Evolutionary conservation across 495 filamentous ascomycete species (phyloP).

Genomic region (Lichina pygmaea): DNA sequence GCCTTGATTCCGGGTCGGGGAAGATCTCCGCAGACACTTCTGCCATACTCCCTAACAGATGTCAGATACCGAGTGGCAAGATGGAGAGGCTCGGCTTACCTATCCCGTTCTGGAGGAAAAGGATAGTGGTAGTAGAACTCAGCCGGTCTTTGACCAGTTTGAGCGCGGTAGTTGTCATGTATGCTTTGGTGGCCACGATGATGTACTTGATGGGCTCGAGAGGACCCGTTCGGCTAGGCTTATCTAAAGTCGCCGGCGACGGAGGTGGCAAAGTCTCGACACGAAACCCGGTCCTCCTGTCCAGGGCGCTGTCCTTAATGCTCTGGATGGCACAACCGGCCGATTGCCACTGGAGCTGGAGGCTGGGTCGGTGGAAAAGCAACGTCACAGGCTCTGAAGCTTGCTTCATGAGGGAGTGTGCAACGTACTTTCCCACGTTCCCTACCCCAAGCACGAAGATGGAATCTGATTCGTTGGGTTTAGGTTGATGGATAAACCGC

Average conservation of each 20-base stretch:
- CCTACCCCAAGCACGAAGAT: slow-evolving; percentile 28
- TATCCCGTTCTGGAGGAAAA: neutral
- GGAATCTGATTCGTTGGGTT: neutral
- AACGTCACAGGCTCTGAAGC: slow-evolving; percentile 15
- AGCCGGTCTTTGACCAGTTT: neutral
- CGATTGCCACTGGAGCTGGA: slow-evolving; percentile 11
- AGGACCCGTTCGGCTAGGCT: too few relatives aligned
- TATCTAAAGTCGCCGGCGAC: too few relatives aligned
- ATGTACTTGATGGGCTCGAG: slow-evolving; percentile 12
- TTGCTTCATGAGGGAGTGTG: slow-evolving; percentile 14
- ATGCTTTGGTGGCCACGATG: slow-evolving; percentile 16
- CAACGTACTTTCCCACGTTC: slow-evolving; percentile 26
- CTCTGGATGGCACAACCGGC: slow-evolving; percentile 12
- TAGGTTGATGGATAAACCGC: too few relatives aligned
- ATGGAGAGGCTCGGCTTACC: slow-evolving; percentile 37
- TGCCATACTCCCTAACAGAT: slow-evolving; percentile 58
- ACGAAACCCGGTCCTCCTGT: slow-evolving; percentile 20
- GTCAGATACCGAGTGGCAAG: slow-evolving; percentile 39
- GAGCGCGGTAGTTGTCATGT: slow-evolving; percentile 23
- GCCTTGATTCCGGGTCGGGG: slow-evolving; percentile 25
- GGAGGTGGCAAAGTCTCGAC: slow-evolving; percentile 13
- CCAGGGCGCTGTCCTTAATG: slow-evolving; percentile 11
- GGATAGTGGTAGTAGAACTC: neutral
- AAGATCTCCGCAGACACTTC: slow-evolving; percentile 40
- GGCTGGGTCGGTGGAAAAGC: slow-evolving; percentile 16